Evolutionary conservation across 2,329 filamentous ascomycete species (phyloP).

Genomic region (Orbilia blumenaviensis): DNA sequence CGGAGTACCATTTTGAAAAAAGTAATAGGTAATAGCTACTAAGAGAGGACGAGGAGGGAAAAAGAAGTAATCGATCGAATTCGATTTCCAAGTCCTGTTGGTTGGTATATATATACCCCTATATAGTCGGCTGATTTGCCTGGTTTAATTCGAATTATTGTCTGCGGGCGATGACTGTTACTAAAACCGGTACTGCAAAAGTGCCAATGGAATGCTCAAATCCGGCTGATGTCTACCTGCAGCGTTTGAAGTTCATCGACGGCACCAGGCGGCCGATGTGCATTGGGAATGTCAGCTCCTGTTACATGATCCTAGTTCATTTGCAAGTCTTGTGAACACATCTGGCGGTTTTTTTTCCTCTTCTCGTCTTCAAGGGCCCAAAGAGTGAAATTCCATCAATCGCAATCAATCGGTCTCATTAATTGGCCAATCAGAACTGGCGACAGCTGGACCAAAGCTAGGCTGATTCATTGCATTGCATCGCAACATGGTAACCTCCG

Average conservation of each 20-base stretch:
- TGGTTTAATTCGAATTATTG: constrained; percentile 28
- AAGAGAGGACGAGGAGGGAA: constrained; percentile 9
- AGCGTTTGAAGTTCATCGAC: constrained; percentile 30
- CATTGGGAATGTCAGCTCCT: neutral
- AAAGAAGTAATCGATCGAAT: neutral
- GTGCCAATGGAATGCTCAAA: constrained; percentile 14
- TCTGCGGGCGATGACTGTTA: neutral
- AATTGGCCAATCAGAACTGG: neutral
- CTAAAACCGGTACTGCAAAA: constrained; percentile 4
- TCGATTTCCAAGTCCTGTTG: neutral
- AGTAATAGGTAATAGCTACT: neutral
- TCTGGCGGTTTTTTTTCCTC: too few species aligned
- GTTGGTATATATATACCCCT: constrained; percentile 25
- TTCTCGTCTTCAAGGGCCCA: constrained; percentile 14
- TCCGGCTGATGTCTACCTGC: constrained; percentile 50
- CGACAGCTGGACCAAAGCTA: neutral
- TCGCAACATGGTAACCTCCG: neutral
- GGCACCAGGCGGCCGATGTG: constrained; percentile 36
- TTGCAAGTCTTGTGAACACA: constrained; percentile 23
- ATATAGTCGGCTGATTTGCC: constrained; percentile 9
- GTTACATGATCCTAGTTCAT: neutral
- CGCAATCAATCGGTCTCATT: constrained; percentile 18
- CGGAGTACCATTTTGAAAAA: constrained; percentile 45
- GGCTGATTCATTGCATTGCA: neutral
- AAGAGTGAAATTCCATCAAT: constrained; percentile 11